Conservation (phyloP, 352 stramenopile species). For the Phytophthora cactorum region DNA sequence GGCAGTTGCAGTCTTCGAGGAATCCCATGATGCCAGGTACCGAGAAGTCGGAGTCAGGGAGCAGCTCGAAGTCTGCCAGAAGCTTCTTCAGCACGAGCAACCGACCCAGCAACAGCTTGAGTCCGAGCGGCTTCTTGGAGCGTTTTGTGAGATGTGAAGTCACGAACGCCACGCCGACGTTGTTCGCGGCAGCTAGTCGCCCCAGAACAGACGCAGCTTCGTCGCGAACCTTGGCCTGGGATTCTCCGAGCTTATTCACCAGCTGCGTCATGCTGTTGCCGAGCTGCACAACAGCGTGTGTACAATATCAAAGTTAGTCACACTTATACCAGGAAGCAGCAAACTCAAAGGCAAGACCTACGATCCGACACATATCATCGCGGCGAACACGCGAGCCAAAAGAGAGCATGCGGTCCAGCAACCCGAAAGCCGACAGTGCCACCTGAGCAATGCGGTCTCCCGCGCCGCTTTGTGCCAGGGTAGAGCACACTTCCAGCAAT, state of each 20-base stretch:
- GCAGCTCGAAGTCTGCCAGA: conserved; percentile 58
- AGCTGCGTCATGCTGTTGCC: conserved; percentile 81
- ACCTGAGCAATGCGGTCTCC: conserved; percentile 82
- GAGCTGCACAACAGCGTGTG: conserved; percentile 41
- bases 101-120: conserved; percentile 76
- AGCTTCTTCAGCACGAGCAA: conserved; percentile 69
- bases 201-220: conserved; percentile 55
- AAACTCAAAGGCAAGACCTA: conserved; percentile 35
- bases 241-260: conserved; percentile 79
- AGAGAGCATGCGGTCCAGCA: conserved; percentile 67
- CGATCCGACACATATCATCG: conserved; percentile 74
- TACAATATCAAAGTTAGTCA: conserved; percentile 3
- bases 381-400: conserved; percentile 53
- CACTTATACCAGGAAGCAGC: not conserved
- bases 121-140: conserved; percentile 74
- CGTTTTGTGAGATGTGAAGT: conserved; percentile 67
- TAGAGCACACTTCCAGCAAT: conserved; percentile 68
- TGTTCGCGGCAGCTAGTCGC: conserved; percentile 60
- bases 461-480: conserved; percentile 73
- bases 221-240: conserved; percentile 77
- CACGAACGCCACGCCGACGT: conserved; percentile 73
- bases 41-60: conserved; percentile 58
- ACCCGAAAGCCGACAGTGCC: conserved; percentile 68
- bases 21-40: conserved; percentile 76
- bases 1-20: conserved; percentile 83